Percentiles rank a stretch among this genome's conserved stretches.
Evolutionary conservation across 2,329 filamentous ascomycete genomes (phyloP).

Genomic region (Microsporum audouinii): DNA sequence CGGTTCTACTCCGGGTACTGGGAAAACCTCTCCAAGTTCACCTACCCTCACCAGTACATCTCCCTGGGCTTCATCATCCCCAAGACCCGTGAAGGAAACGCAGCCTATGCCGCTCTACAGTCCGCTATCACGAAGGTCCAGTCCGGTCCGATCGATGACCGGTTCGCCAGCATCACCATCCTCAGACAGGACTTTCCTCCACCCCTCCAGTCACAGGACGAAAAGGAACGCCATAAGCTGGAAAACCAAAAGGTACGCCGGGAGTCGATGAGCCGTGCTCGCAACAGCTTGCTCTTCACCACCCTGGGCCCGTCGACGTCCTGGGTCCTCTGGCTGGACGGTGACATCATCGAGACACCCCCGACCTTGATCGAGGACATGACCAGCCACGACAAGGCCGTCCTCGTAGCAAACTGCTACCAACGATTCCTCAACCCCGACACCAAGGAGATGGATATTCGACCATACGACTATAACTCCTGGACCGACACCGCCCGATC

Average conservation of each 20-base stretch:
- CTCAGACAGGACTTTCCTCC: constrained; percentile 89
- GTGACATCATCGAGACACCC: constrained; percentile 83
- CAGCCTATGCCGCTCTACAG: constrained; percentile 71
- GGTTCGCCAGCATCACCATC: constrained; percentile 89
- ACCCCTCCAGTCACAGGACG: constrained; percentile 66
- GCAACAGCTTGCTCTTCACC: constrained; percentile 90
- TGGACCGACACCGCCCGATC: constrained; percentile 86
- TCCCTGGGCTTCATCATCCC: constrained; percentile 93
- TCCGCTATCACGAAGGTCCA: constrained; percentile 77
- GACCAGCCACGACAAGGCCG: constrained; percentile 72
- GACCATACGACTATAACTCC: constrained; percentile 93
- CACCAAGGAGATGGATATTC: constrained; percentile 58
- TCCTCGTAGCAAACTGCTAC: constrained; percentile 92
- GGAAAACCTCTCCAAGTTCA: constrained; percentile 76
- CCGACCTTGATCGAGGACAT: constrained; percentile 80
- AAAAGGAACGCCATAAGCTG: constrained; percentile 84
- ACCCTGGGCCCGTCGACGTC: constrained; percentile 82
- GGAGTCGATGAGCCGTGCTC: constrained; percentile 81
- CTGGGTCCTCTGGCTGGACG: constrained; percentile 95
- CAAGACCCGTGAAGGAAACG: constrained; percentile 83
- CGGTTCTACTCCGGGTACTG: constrained; percentile 92
- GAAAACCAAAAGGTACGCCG: constrained; percentile 76
- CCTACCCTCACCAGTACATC: constrained; percentile 88
- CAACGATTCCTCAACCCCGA: constrained; percentile 70
- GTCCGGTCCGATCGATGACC: constrained; percentile 63